These are phyloP conservation scores for Pseudogymnoascus sp. DNA, from an alignment of 2,329 filamentous ascomycete species.

Conservation along the genomic window DNA sequence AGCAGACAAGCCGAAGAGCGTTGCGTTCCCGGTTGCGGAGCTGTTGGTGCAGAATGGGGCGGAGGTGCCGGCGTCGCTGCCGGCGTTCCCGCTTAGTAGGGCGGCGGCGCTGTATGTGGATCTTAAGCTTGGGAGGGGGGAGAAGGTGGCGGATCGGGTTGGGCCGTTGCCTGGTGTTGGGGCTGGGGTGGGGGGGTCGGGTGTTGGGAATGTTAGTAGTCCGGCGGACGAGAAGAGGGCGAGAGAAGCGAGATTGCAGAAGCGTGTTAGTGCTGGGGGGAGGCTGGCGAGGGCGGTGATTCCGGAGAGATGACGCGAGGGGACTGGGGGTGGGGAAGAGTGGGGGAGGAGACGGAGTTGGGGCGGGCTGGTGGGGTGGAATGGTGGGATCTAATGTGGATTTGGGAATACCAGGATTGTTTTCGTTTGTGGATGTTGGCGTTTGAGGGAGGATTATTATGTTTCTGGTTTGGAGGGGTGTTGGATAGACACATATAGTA, in stretches of 20 bases:
- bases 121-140: constrained; percentile 52
- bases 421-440: neutral
- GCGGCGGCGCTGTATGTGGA: constrained; percentile 80
- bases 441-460: neutral
- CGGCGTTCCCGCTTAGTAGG: constrained; percentile 74
- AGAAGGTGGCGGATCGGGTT: neutral
- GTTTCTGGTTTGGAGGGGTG: neutral
- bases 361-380: neutral
- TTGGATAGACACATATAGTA: constrained; percentile 5
- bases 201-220: constrained; percentile 12
- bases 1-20: constrained; percentile 39
- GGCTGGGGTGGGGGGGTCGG: constrained; percentile 13
- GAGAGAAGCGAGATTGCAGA: constrained; percentile 62
- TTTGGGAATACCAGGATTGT: constrained; percentile 3
- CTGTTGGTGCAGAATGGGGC: constrained; percentile 89
- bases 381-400: neutral
- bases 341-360: neutral
- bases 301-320: constrained; percentile 3
- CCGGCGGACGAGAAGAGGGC: constrained; percentile 48
- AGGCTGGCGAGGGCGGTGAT: constrained; percentile 44
- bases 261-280: constrained; percentile 70
- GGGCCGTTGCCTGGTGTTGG: constrained; percentile 27
- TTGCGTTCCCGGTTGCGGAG: constrained; percentile 83
- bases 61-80: constrained; percentile 66
- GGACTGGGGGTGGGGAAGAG: neutral